A percentile compares a stretch with the other conserved stretches of the same genome.
These are phyloP conservation scores for Bullera alba DNA, from an alignment of 768 basidiomycete genomes.

Conservation along the genomic window DNA sequence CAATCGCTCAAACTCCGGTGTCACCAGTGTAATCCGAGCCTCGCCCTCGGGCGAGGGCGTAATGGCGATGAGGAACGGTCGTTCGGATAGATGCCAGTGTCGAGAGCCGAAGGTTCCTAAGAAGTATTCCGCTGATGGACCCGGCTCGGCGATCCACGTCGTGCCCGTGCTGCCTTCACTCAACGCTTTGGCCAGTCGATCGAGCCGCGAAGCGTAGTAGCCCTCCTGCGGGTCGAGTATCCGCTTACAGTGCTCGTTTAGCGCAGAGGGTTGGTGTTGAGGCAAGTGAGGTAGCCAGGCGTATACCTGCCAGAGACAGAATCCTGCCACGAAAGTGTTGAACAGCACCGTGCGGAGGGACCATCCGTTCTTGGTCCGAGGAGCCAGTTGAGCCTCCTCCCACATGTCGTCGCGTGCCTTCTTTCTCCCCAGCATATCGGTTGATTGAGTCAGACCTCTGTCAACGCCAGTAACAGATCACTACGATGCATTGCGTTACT, in stretches of 20 bases:
- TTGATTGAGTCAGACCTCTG: too few species aligned
- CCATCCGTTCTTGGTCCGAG: too few species aligned
- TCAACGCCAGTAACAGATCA: too few species aligned
- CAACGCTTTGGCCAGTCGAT: background rate
- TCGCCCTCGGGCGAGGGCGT: conserved; percentile 45
- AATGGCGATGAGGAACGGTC: conserved; percentile 66
- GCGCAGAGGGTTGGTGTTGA: too few species aligned
- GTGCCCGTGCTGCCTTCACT: background rate
- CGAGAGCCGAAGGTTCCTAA: conserved; percentile 58
- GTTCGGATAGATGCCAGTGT: conserved; percentile 67
- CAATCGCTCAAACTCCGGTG: conserved; percentile 68
- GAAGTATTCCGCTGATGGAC: conserved; percentile 63
- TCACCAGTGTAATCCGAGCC: conserved; percentile 56
- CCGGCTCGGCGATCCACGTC: conserved; percentile 68
- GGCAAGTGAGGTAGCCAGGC: too few species aligned
- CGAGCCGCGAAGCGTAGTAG: conserved; percentile 1
- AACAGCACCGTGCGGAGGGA: too few species aligned
- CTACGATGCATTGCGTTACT: too few species aligned
- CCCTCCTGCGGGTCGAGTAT: background rate
- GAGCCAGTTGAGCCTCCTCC: too few species aligned
- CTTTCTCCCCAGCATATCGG: too few species aligned
- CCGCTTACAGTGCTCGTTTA: background rate
- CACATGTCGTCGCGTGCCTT: too few species aligned
- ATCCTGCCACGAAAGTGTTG: too few species aligned
- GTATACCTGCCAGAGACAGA: too few species aligned